Evolutionary conservation across 352 stramenopile genomes (phyloP).

Genomic region (Phytophthora colocasiae): DNA sequence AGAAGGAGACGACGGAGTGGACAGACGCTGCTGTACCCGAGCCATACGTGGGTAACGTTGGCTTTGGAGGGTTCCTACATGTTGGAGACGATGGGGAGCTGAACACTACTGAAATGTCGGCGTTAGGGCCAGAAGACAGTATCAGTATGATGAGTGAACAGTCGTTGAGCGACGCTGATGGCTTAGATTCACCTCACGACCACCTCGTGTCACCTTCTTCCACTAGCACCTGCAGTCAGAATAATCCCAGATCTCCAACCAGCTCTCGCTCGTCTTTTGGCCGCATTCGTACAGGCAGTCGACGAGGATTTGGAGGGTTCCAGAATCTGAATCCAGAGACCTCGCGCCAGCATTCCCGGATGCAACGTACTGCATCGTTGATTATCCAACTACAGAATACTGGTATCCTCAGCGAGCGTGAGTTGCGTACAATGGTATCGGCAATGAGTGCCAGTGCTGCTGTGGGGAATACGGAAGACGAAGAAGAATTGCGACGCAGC

Average conservation of each 20-base stretch:
- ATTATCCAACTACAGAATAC: slow-evolving; percentile 25
- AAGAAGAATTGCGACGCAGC: slow-evolving; percentile 8
- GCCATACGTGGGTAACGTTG: slow-evolving; percentile 33
- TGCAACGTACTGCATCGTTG: slow-evolving; percentile 25
- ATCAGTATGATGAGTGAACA: slow-evolving; percentile 54
- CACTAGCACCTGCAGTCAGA: slow-evolving; percentile 55
- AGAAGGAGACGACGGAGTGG: slow-evolving; percentile 22
- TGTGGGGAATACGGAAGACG: slow-evolving; percentile 11
- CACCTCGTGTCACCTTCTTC: slow-evolving; percentile 71
- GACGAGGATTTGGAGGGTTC: slow-evolving; percentile 15
- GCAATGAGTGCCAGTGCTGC: slow-evolving; percentile 30
- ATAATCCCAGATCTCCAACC: slow-evolving; percentile 30
- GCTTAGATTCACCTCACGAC: slow-evolving; percentile 47
- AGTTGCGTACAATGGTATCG: slow-evolving; percentile 40
- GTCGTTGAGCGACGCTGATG: slow-evolving; percentile 48
- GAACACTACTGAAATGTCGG: slow-evolving; percentile 14
- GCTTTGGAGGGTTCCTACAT: slow-evolving; percentile 31
- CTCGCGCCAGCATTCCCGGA: slow-evolving; percentile 5
- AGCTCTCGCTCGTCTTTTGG: slow-evolving; percentile 46
- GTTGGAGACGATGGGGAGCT: slow-evolving; percentile 29
- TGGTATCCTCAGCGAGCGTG: slow-evolving; percentile 23
- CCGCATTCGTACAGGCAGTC: slow-evolving; percentile 15
- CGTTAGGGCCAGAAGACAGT: slow-evolving; percentile 35
- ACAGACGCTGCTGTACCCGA: slow-evolving; percentile 23
- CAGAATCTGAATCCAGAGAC: slow-evolving; percentile 13